phyloP scores from a whole-genome alignment of 257 asterid genomes.

The Ligustrum vulgare region DNA sequence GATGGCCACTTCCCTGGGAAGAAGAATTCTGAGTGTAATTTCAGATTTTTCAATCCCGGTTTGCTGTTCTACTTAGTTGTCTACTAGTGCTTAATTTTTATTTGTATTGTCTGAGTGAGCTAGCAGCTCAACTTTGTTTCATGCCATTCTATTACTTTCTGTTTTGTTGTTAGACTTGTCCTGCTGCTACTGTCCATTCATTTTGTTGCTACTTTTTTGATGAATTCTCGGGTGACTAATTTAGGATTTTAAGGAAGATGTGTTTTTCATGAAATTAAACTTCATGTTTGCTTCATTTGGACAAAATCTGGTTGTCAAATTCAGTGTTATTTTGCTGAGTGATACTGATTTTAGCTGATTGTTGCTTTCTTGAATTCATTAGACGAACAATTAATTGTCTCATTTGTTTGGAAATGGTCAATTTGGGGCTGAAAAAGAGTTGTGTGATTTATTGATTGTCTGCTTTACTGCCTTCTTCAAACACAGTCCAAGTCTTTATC shows the following conservation, averaged over 20 bases:
- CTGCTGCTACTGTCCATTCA: constrained; percentile 19
- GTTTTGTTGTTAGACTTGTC: constrained; percentile 31
- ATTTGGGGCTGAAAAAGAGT: not conserved
- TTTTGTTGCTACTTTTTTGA: constrained; percentile 25
- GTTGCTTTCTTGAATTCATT: constrained; percentile 20
- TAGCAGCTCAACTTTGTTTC: constrained; percentile 38
- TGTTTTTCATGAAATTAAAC: not conserved
- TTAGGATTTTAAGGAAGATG: constrained; percentile 18
- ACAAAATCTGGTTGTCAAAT: constrained; percentile 25
- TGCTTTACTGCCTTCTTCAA: constrained; percentile 16
- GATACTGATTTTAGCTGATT: constrained; percentile 13
- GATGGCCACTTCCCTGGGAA: constrained; percentile 38
- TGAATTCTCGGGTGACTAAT: constrained; percentile 26
- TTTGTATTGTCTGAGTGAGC: constrained; percentile 45
- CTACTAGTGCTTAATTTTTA: constrained; percentile 26
- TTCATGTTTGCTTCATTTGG: not conserved
- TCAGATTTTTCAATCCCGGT: constrained; percentile 63
- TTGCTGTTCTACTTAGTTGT: constrained; percentile 40
- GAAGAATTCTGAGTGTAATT: constrained; percentile 43
- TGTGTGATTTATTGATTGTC: constrained; percentile 21
- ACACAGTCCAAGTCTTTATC: constrained; percentile 25
- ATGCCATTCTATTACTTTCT: constrained; percentile 28
- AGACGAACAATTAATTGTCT: constrained; percentile 26
- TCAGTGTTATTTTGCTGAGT: not conserved
- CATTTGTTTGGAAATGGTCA: constrained; percentile 31